Percentiles rank a stretch among this genome's conserved stretches.
Evolutionary conservation across 768 basidiomycete species (phyloP).

Genomic region (Leccinum boreale): DNA sequence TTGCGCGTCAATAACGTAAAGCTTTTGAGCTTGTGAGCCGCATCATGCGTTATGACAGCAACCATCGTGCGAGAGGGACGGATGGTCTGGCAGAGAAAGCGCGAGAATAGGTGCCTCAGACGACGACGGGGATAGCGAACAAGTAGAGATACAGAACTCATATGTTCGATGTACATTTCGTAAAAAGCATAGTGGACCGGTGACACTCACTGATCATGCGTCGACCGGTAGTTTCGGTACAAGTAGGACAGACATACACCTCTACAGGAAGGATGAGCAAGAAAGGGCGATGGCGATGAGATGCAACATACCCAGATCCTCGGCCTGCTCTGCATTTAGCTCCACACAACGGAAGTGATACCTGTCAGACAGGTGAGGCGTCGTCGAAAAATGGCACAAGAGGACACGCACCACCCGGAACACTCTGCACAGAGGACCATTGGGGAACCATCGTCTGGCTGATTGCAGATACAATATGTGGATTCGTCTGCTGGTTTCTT

Average conservation of each 20-base stretch:
- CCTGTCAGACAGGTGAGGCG: constrained; percentile 42
- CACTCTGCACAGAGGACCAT: constrained; percentile 78
- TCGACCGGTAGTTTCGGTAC: constrained; percentile 60
- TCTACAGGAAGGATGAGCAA: constrained; percentile 38
- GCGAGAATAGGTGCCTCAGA: constrained; percentile 32
- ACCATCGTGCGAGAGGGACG: constrained; percentile 27
- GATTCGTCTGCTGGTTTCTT: constrained; percentile 23
- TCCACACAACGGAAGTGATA: constrained; percentile 80
- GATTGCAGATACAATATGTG: constrained; percentile 57
- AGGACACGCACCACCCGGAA: constrained; percentile 57
- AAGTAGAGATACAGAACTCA: constrained; percentile 35
- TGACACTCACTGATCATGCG: constrained; percentile 76
- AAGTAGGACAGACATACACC: constrained; percentile 54
- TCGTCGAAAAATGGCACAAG: not conserved
- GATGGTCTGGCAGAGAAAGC: constrained; percentile 33
- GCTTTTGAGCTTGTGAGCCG: constrained; percentile 32
- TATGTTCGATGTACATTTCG: constrained; percentile 34
- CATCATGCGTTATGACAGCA: constrained; percentile 33
- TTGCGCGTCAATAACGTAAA: constrained; percentile 35
- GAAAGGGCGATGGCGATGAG: not conserved
- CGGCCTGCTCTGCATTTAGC: constrained; percentile 60
- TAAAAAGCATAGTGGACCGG: constrained; percentile 31
- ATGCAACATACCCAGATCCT: constrained; percentile 68
- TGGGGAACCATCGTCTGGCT: constrained; percentile 72
- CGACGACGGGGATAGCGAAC: constrained; percentile 31